Conservation (phyloP, 495 filamentous ascomycete genomes). For the Aspergillus hancockii region DNA sequence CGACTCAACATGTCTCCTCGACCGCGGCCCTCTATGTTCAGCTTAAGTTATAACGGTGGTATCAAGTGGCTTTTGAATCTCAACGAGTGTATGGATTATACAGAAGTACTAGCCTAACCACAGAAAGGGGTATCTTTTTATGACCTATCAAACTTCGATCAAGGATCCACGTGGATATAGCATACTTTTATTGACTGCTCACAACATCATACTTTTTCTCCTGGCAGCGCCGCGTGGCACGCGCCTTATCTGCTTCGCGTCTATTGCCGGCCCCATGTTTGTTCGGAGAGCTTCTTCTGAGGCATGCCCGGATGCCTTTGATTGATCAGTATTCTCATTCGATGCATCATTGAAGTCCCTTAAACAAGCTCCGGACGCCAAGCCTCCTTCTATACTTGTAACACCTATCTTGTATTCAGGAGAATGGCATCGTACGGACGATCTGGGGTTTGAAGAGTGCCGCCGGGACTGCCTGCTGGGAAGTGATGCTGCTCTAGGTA, state of each 20-base stretch:
- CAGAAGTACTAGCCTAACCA: slow-evolving; percentile 7
- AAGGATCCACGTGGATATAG: slow-evolving; percentile 17
- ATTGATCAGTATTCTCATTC: background rate
- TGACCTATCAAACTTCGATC: slow-evolving; percentile 15
- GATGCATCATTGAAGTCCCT: background rate
- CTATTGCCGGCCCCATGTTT: slow-evolving; percentile 8
- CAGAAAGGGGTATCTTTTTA: slow-evolving; percentile 26
- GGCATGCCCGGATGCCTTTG: background rate
- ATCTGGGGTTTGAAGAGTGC: slow-evolving; percentile 41
- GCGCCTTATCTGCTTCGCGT: slow-evolving; percentile 24
- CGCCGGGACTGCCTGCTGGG: slow-evolving; percentile 34
- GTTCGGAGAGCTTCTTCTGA: slow-evolving; percentile 1
- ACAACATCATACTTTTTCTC: slow-evolving; percentile 57
- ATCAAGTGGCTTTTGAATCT: background rate
- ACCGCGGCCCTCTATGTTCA: background rate
- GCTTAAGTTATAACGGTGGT: background rate
- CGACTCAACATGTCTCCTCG: background rate
- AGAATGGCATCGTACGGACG: slow-evolving; percentile 8
- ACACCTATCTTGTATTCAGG: slow-evolving; percentile 12
- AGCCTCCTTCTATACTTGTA: slow-evolving; percentile 12
- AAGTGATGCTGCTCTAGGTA: slow-evolving; percentile 13
- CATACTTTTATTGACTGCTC: slow-evolving; percentile 15
- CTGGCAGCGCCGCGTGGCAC: slow-evolving; percentile 41
- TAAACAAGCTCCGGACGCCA: background rate
- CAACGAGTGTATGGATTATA: background rate